phyloP scores from a whole-genome alignment of 257 asterid genomes.

The Mentha longifolia region DNA sequence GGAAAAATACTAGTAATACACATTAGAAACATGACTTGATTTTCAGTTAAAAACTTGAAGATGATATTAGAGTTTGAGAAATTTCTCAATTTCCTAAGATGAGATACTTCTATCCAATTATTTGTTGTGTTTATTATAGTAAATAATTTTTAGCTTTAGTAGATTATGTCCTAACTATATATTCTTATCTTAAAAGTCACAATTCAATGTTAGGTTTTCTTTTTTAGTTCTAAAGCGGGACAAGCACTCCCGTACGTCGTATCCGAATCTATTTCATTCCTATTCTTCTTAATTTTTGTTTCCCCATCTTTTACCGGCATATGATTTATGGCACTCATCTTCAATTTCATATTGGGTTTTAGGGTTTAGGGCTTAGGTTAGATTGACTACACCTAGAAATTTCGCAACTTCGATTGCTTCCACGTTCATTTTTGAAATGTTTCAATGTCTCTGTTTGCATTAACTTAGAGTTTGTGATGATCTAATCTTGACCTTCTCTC shows the following conservation, averaged over 20 bases:
- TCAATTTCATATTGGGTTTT: neutral
- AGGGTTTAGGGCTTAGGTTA: neutral
- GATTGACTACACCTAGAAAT: neutral
- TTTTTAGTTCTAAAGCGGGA: too few relatives aligned
- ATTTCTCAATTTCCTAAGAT: too few relatives aligned
- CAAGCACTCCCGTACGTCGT: conserved; percentile 97
- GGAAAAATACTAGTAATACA: too few relatives aligned
- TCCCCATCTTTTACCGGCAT: neutral
- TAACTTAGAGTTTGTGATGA: neutral
- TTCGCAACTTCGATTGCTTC: conserved; percentile 10
- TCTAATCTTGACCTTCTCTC: neutral
- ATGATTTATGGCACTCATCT: neutral
- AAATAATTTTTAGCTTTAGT: too few relatives aligned
- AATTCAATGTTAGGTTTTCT: too few relatives aligned
- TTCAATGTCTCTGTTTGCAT: neutral
- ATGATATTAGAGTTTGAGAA: too few relatives aligned
- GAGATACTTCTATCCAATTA: too few relatives aligned
- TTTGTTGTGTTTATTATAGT: too few relatives aligned
- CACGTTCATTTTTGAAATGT: neutral
- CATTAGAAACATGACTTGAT: too few relatives aligned
- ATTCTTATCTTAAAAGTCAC: too few relatives aligned
- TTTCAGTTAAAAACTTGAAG: too few relatives aligned
- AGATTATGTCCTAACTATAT: too few relatives aligned
- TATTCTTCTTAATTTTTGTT: neutral
- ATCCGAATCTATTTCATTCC: conserved; percentile 39